Evolutionary conservation across 2,329 filamentous ascomycete species (phyloP), one percentile per base, ranked within the genome.

Genomic region (Fusarium bactridioides): DNA sequence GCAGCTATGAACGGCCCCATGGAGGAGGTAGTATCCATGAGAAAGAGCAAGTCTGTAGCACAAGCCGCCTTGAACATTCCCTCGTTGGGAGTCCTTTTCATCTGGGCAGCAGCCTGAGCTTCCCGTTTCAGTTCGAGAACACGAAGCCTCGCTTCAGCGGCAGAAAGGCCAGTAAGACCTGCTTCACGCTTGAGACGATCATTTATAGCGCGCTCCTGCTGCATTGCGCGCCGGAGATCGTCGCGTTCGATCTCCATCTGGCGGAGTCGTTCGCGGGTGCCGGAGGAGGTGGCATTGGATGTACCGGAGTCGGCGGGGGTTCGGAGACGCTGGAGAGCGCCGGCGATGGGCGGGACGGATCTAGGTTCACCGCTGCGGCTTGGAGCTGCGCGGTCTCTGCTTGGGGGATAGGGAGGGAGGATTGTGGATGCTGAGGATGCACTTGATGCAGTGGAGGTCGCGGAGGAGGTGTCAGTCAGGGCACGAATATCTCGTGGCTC

Each of bases 11-110:
- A 78, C 0, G 58, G 37, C 0, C 21, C 11, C 82, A 83, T 83
- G 1, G 81, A 83, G 0, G 62, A 63, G 0, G 82, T 83, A 2
- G 79, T 80, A 61, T 83, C 82, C 13, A 83, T 79, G 31, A 83
- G 76, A 53, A 83, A 83, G 1, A 83, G 58, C 38, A 83, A 29
- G 53, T 83, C 82, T 7, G 79, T 82, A 1, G 81, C 78, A 61
- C 78, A 82, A 5, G 76, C 75, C 5, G 61, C 50, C 59, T 78
- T 79, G 70, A 82, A 82, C 21, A 83, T 64, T 11, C 78, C 79
- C 11, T 61, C 63, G 3, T 37, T 71, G n/a, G 67, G 61, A 19
- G 65, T 37, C 48, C 54, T 58, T 0, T 47, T 69, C 33, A 64
- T n/a, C 10, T 66, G 50, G 3, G 66, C 67, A 1, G 68, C 68